Evolutionary conservation across 2,329 filamentous ascomycete genomes (phyloP), one percentile per base, ranked within the genome.

Genomic region (Parafenestella ontariensis): DNA sequence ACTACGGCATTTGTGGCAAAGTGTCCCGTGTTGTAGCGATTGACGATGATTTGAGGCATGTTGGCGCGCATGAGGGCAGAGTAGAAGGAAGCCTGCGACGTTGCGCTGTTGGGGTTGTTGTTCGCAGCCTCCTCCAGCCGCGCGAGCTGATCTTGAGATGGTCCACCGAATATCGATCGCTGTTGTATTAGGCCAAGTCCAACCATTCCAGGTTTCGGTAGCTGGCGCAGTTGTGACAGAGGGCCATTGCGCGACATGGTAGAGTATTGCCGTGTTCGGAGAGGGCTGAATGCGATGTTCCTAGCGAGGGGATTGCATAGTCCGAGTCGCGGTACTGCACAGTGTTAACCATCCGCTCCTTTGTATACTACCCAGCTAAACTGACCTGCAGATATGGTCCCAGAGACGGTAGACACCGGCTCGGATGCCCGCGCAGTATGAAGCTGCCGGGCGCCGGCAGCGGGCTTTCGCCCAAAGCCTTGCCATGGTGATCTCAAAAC

Each of bases 81-180:
- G 74, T 99, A 99, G 75, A 99, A 97, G 15, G 91, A 89, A 74
- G 94, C 95, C 75, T 99, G 95, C 18, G 92, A 88, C 39, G 89
- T 90, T 24, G 92, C 89, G 75, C 92, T 98, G 55, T 82, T 85
- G 1, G 95, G 92, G 68, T 96, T 96, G 76, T 92, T 90, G 78
- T 98, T 99, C 33, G 95, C 96, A 21, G 90, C 89, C 74, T 93
- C 89, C 78, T 99, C 95, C 65, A 93, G 85, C 63, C 91, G 90
- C 29, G 92, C 92, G 29, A 99, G 85, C 52, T 94, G 76, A 61
- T 82, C 85, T 46, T 82, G 80, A 18, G 76, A 80, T n/a, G 77
- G 74, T 44, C 73, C 76, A 49, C 78, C 78, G 57, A 81, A 80
- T 51, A 82, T 59, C 11, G 75, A 75, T 54, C 81, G 74, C 55